phyloP scores from a whole-genome alignment of 371 early-diverging fungal genomes.

The Mortierella sp. region DNA sequence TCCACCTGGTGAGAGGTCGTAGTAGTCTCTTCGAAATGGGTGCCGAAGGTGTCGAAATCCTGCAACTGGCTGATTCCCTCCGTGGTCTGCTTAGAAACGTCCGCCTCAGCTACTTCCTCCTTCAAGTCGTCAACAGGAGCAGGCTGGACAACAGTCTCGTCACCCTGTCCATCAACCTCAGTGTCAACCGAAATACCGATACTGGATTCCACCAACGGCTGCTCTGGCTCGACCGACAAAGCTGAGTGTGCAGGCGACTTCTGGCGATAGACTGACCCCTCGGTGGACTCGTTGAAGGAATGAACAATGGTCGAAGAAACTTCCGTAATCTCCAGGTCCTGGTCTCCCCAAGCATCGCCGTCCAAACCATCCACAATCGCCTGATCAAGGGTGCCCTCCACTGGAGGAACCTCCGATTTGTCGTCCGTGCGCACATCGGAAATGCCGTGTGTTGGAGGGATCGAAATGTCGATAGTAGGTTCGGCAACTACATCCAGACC shows the following conservation, averaged over 20 bases:
- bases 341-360: constrained; percentile 4
- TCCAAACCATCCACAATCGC: background rate
- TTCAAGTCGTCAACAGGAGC: background rate
- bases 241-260: background rate
- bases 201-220: background rate
- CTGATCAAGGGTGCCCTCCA: background rate
- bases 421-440: background rate
- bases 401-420: background rate
- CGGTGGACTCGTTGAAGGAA: background rate
- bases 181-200: too few relatives aligned
- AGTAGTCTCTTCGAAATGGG: background rate
- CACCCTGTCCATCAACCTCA: background rate
- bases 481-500: background rate
- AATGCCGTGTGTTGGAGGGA: background rate
- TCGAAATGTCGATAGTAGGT: background rate
- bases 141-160: background rate
- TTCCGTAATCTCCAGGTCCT: background rate
- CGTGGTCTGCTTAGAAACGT: too few relatives aligned
- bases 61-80: background rate
- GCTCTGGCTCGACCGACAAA: background rate
- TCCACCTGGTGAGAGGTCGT: background rate
- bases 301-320: background rate
- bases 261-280: background rate
- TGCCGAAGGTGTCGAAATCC: background rate
- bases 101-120: background rate